These are phyloP conservation scores for Yamadazyma kitorensis DNA, from an alignment of 805 yeast species.

Conservation along the genomic window DNA sequence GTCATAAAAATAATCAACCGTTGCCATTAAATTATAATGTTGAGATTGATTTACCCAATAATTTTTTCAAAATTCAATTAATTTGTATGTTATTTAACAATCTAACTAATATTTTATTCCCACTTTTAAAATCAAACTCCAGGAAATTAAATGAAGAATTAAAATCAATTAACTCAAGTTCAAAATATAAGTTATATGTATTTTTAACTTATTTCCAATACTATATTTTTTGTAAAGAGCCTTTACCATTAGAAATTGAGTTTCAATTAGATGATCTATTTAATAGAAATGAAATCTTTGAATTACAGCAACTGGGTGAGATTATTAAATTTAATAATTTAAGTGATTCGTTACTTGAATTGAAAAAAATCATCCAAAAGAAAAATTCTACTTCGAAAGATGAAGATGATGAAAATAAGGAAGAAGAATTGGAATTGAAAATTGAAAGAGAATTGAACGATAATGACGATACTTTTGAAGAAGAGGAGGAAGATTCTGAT, in stretches of 20 bases:
- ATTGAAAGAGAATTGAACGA: constrained; percentile 13
- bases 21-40: constrained; percentile 47
- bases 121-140: not conserved
- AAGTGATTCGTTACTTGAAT: constrained; percentile 40
- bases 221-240: constrained; percentile 62
- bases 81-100: constrained; percentile 19
- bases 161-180: constrained; percentile 1
- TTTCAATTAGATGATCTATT: constrained; percentile 50
- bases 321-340: constrained; percentile 33
- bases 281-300: constrained; percentile 15
- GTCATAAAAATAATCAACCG: constrained; percentile 56
- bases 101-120: constrained; percentile 1
- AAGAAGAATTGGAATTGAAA: constrained; percentile 22
- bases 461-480: constrained; percentile 15
- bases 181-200: constrained; percentile 15
- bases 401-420: constrained; percentile 16
- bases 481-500: constrained; percentile 14
- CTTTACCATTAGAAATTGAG: constrained; percentile 62
- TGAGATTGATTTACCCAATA: constrained; percentile 59
- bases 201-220: constrained; percentile 67
- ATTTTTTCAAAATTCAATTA: constrained; percentile 70
- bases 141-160: constrained; percentile 4
- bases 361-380: constrained; percentile 25
- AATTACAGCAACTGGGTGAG: too few relatives aligned
- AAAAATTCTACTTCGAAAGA: constrained; percentile 13